Percentiles rank a stretch among this genome's conserved stretches.
Evolutionary conservation across 148 eudicot genomes (phyloP).

Genomic region (Polygonum aviculare): DNA sequence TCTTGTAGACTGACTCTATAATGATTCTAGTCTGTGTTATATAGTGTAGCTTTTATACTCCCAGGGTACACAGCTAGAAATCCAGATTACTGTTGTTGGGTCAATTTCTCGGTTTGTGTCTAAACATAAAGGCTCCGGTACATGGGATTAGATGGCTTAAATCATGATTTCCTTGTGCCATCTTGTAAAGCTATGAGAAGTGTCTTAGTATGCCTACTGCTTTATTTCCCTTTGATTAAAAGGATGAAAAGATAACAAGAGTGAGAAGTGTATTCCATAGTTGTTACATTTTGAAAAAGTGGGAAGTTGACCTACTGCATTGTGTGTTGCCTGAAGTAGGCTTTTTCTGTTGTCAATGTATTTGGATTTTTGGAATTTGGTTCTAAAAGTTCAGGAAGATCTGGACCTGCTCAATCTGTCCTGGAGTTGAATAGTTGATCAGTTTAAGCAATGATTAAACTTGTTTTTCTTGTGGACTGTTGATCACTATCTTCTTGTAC

Average conservation of each 20-base stretch:
- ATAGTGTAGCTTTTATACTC: background rate
- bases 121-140: background rate
- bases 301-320: background rate
- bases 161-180: background rate
- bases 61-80: background rate
- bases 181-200: background rate
- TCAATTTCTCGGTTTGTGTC: background rate
- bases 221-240: background rate
- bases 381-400: background rate
- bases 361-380: background rate
- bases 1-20: background rate
- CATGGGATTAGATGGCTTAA: background rate
- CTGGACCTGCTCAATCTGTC: background rate
- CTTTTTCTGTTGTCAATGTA: background rate
- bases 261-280: background rate
- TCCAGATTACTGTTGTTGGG: background rate
- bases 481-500: background rate
- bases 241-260: background rate
- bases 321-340: background rate
- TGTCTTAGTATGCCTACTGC: background rate
- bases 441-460: background rate
- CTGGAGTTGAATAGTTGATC: background rate
- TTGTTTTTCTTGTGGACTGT: background rate
- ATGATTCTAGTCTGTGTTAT: background rate
- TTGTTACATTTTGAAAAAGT: background rate